Evolutionary conservation across 1,139 yeast species (phyloP), one percentile per base, ranked within the genome.

Genomic region (Trichomonascaceae sp.): DNA sequence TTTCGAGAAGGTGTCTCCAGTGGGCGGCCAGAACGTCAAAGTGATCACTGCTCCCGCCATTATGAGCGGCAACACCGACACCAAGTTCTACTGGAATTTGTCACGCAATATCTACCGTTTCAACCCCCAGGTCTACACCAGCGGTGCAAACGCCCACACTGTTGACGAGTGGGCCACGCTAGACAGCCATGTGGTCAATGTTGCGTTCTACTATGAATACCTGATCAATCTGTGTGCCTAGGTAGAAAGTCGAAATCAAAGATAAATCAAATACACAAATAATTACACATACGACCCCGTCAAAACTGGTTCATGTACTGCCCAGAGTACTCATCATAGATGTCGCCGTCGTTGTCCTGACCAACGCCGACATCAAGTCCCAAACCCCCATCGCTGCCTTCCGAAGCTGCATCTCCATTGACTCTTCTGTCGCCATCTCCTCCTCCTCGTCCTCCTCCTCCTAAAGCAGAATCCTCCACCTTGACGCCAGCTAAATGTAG

Each of bases 21-120:
- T 14, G 8, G n/a, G n/a, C n/a, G 33, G 29, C 3, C 33, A 36
- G 13, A 29, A 28, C 28, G 26, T 26, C 4, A 25, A 34, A 13
- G 32, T 71, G 17, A 57, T 75, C 22, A 62, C 78, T 34, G 61
- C 85, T 2, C 92, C 93, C 8, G 62, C 71, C 14, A 51, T 80
- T 33, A 70, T 79, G 72, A 67, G 81, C 4, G 94, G 81, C 22
- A 84, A 82, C 56, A 84, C 95, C 2, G 95, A 84, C 52, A 82
- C 94, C 5, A 69, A 71, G 50, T 69, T 72, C 51, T 82, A 79
- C 59, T 80, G 92, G 87, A 57, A 64, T 33, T 63, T 84, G 50
- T 70, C 85, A n/a, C 62, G 64, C 36, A 71, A 79, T 51, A 80
- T 85, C 39, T 81, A 67, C 63, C 68, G 95, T 46, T 76, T 67